A percentile compares a stretch with the other conserved stretches of the same genome.
Conservation (phyloP, 202 grass and related monocot species). For the Eragrostis tef region DNA sequence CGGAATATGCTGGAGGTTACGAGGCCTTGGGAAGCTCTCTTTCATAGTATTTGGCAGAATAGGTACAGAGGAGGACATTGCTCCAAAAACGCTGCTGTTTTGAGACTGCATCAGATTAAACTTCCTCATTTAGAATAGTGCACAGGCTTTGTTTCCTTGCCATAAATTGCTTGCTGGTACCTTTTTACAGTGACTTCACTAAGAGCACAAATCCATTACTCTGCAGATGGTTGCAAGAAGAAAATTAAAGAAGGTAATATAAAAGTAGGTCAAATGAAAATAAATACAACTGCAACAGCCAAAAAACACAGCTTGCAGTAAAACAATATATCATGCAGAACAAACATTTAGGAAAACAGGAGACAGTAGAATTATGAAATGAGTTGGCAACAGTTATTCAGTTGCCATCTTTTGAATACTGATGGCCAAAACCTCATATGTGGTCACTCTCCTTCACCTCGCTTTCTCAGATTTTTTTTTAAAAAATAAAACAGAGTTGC, state of each 20-base stretch:
- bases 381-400: constrained; percentile 18
- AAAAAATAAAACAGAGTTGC: not conserved
- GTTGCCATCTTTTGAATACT: not conserved
- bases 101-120: constrained; percentile 52
- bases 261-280: constrained; percentile 25
- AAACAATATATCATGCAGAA: constrained; percentile 22
- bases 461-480: not conserved
- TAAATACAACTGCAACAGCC: constrained; percentile 27
- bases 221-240: constrained; percentile 37
- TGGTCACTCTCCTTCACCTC: not conserved
- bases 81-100: constrained; percentile 50
- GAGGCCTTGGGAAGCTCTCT: constrained; percentile 54
- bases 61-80: constrained; percentile 75
- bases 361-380: constrained; percentile 11
- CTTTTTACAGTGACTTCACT: not conserved
- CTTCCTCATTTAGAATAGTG: constrained; percentile 47
- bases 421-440: not conserved
- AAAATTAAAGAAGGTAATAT: constrained; percentile 30
- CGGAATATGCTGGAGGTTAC: constrained; percentile 51
- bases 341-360: constrained; percentile 36
- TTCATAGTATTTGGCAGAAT: constrained; percentile 60
- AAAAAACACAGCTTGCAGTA: constrained; percentile 21
- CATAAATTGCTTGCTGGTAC: constrained; percentile 45
- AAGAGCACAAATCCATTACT: constrained; percentile 44
- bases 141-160: constrained; percentile 49